Conservation (phyloP, 164 flowering plant species). For the Aristolochia californica region DNA sequence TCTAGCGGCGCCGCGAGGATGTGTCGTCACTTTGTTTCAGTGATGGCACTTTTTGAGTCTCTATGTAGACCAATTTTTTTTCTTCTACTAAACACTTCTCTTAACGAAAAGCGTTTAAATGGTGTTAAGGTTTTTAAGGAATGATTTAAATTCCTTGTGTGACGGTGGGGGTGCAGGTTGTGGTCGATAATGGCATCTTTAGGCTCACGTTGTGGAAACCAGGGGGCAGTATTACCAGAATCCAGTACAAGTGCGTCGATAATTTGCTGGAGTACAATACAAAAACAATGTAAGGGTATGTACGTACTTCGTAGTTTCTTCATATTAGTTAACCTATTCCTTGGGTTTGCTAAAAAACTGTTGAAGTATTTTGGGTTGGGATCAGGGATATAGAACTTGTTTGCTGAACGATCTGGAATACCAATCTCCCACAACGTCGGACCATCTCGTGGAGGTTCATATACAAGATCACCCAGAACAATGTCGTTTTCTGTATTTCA, state of each 20-base stretch:
- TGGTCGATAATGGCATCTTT: slow-evolving; percentile 31
- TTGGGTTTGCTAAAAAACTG: slow-evolving; percentile 44
- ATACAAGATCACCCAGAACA: slow-evolving; percentile 50
- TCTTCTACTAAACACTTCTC: too few species aligned
- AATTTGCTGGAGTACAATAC: slow-evolving; percentile 28
- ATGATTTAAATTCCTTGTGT: too few species aligned
- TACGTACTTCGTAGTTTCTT: too few species aligned
- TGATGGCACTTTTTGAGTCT: too few species aligned
- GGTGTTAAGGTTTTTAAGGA: too few species aligned
- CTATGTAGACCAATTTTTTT: too few species aligned
- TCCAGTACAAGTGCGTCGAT: slow-evolving; percentile 25
- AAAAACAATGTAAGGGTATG: slow-evolving; percentile 27
- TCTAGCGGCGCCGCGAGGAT: too few species aligned
- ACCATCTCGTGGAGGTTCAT: too few species aligned
- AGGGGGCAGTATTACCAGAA: slow-evolving; percentile 26
- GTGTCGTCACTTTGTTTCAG: too few species aligned
- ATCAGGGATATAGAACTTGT: slow-evolving; percentile 68
- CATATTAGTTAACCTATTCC: slow-evolving; percentile 44
- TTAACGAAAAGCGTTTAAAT: too few species aligned
- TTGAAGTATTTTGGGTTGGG: slow-evolving; percentile 57
- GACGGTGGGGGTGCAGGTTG: slow-evolving; percentile 24
- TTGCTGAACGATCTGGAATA: slow-evolving; percentile 81
- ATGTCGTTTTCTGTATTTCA: slow-evolving; percentile 41
- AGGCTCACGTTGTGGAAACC: slow-evolving; percentile 30
- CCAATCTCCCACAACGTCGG: too few species aligned